phyloP scores from a whole-genome alignment of 148 eudicot genomes.

The Suaeda aralocaspica region DNA sequence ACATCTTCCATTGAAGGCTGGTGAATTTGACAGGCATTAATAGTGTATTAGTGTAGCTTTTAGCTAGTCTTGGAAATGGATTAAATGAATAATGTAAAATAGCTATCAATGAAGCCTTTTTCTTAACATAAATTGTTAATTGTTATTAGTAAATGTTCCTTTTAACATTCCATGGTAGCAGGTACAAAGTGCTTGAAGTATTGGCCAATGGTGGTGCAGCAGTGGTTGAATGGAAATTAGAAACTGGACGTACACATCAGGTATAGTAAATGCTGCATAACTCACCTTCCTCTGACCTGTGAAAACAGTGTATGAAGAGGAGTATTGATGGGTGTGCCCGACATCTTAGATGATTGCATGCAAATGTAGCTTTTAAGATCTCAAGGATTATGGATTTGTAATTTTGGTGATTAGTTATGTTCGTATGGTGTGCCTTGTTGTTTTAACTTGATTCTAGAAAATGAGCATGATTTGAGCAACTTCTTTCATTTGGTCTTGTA shows the following conservation, averaged over 20 bases:
- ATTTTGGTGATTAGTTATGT: too few relatives aligned
- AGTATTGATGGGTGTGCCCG: neutral
- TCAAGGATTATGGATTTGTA: neutral
- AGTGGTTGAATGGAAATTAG: slow-evolving; percentile 90
- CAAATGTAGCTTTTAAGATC: neutral
- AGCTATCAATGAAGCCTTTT: neutral
- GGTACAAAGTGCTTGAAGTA: slow-evolving; percentile 81
- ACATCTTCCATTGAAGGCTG: too few relatives aligned
- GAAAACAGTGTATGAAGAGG: neutral
- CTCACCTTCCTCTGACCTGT: neutral
- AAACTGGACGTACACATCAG: slow-evolving; percentile 99
- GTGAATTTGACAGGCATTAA: too few relatives aligned
- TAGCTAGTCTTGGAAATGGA: neutral
- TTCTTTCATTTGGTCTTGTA: neutral
- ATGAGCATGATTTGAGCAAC: neutral
- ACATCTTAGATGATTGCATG: neutral
- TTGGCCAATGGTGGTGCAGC: slow-evolving; percentile 91
- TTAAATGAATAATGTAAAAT: neutral
- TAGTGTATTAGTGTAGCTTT: neutral
- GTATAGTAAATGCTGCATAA: slow-evolving; percentile 29
- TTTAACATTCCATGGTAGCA: slow-evolving; percentile 18
- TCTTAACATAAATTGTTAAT: too few relatives aligned
- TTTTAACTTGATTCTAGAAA: neutral
- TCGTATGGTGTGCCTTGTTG: too few relatives aligned
- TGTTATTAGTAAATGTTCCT: too few relatives aligned